Base-by-base conservation (phyloP, 2,329 filamentous ascomycete genomes). In the Aspergillus intermedius region DNA sequence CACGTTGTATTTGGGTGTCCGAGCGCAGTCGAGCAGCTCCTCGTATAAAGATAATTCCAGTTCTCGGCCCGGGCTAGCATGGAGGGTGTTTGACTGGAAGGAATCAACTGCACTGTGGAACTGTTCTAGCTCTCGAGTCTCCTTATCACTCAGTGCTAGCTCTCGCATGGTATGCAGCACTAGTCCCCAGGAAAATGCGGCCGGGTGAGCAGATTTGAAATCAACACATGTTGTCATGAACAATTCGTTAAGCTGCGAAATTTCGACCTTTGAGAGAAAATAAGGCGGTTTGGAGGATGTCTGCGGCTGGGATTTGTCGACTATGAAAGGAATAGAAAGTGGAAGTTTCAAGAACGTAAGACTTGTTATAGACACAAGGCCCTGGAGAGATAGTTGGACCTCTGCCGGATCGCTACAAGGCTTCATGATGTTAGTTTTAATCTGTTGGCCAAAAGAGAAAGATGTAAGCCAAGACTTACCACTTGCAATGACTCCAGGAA, bases 151-250 rank as follows among this genome's bases (percentile, higher is more conserved):
- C 49, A 80, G 76, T 54, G 83, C 85, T 10, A 80, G 79, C 39
- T 81, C 71, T 55, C 82, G 81, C 71, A 93, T 81, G 22, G 79
- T 77, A 59, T 86, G 80, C 8, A 91, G 74, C 22, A 95, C 79
- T 43, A 91, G 74, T 3, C 84, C 82, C 91, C 91, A 97, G 3
- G 87, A 81, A 56, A 94, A 87, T 17, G 88, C 78, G 15, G 87
- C 82, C 1, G 88, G 88, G 48, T 81, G 82, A 17, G 87, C 86
- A 32, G 81, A 80, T 34, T 76, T 73, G n/a, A 80, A 74, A 13
- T 77, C 77, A 17, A 70, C 63, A 23, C 75, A 75, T 10, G 83
- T 80, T 48, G 75, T 73, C 21, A 84, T 69, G 30, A 95, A 76
- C n/a, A 85, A 79, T 46, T 79, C 78, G 57, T 91, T 88, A 12